Percentiles rank a stretch among this genome's conserved stretches.
Conservation (phyloP, 2,329 filamentous ascomycete genomes). For the Colletotrichum sp. region DNA sequence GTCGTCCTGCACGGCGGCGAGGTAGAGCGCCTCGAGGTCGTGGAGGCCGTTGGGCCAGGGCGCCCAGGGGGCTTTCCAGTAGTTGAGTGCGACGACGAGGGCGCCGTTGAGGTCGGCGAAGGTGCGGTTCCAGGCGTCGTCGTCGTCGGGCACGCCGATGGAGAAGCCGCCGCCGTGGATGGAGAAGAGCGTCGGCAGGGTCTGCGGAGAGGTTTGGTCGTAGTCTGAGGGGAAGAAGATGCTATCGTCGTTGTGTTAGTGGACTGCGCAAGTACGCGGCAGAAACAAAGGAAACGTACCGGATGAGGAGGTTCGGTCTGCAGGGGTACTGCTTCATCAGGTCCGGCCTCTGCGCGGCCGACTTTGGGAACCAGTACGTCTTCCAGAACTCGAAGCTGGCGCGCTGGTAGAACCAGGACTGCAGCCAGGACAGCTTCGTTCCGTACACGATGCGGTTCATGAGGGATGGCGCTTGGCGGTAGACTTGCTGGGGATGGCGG, state of each 20-base stretch:
- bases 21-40: constrained; percentile 49
- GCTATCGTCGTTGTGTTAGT: neutral
- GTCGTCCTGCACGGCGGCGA: constrained; percentile 45
- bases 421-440: constrained; percentile 11
- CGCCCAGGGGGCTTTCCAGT: constrained; percentile 48
- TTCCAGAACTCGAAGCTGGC: constrained; percentile 12
- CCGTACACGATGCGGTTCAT: constrained; percentile 17
- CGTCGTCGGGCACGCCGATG: constrained; percentile 45
- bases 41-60: constrained; percentile 49
- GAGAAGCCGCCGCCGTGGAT: constrained; percentile 59
- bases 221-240: constrained; percentile 46
- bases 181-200: constrained; percentile 49
- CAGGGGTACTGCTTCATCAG: constrained; percentile 23
- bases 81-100: constrained; percentile 53
- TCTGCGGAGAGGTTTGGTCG: constrained; percentile 30
- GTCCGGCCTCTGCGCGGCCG: constrained; percentile 3
- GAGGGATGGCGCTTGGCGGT: neutral
- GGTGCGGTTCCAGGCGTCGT: constrained; percentile 50
- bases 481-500: neutral
- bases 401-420: constrained; percentile 13
- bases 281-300: neutral
- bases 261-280: neutral
- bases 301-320: constrained; percentile 15
- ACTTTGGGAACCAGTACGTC: constrained; percentile 11
- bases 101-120: constrained; percentile 44